A percentile compares a stretch with the other conserved stretches of the same genome.
These are phyloP conservation scores for Cryptococcus neoformans DNA, from an alignment of 1,284 basidiomycete species.

Conservation along the genomic window DNA sequence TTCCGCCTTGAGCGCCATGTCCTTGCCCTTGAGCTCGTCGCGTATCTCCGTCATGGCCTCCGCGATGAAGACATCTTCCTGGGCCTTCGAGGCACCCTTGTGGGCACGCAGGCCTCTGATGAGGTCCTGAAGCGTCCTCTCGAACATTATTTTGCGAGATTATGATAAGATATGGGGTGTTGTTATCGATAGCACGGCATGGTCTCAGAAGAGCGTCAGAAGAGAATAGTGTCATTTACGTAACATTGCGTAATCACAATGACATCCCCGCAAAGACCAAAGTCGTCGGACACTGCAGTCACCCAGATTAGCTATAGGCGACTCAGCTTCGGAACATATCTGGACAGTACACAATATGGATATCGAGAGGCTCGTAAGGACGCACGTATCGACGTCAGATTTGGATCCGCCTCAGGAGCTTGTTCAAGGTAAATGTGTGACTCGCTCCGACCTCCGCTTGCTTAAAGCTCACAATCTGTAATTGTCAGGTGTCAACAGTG, in stretches of 20 bases:
- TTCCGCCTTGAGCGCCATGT: slow-evolving; percentile 95
- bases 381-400: slow-evolving; percentile 43
- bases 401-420: slow-evolving; percentile 37
- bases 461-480: background rate
- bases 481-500: slow-evolving; percentile 61
- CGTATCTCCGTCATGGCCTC: slow-evolving; percentile 67
- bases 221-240: no score
- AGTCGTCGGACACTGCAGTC: no score
- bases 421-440: slow-evolving; percentile 26
- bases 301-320: no score
- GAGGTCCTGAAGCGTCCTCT: slow-evolving; percentile 86
- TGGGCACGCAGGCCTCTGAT: slow-evolving; percentile 76
- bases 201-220: background rate
- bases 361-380: slow-evolving; percentile 39
- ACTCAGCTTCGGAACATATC: no score
- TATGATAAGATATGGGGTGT: background rate
- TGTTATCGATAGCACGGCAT: background rate
- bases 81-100: slow-evolving; percentile 46
- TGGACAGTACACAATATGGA: slow-evolving; percentile 30
- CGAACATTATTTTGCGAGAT: slow-evolving; percentile 66
- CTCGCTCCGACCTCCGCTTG: background rate
- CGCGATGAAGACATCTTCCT: slow-evolving; percentile 52
- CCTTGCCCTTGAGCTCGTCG: slow-evolving; percentile 84
- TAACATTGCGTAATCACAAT: no score
- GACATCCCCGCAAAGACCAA: no score